Conservation (phyloP, 208 protist genomes). For the Acanthamoeba castellanii region DNA sequence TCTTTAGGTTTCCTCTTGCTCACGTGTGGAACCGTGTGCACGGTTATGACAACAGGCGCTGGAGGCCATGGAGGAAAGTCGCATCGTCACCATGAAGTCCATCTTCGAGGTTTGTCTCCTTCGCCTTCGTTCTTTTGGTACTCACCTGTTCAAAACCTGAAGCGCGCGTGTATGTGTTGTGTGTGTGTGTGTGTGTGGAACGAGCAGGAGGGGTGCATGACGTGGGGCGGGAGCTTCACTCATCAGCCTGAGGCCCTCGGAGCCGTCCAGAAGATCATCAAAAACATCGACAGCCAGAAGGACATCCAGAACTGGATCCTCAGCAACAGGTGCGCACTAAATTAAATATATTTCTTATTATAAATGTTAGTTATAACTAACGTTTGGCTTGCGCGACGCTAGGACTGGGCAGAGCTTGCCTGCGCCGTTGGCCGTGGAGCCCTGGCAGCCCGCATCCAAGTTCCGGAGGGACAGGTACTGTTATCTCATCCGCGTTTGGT, state of each 20-base stretch:
- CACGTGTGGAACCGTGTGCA: not conserved
- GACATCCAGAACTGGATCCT: conserved; percentile 35
- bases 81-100: conserved; percentile 41
- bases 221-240: conserved; percentile 21
- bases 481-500: too few species aligned
- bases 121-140: not conserved
- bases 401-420: conserved; percentile 14
- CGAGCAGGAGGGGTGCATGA: conserved; percentile 1
- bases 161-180: too few species aligned
- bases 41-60: not conserved
- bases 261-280: conserved; percentile 38
- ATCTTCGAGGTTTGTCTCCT: not conserved
- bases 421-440: not conserved
- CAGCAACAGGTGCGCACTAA: not conserved
- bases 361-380: not conserved
- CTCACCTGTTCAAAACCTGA: not conserved
- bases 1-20: not conserved
- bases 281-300: conserved; percentile 24
- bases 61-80: conserved; percentile 27
- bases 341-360: not conserved
- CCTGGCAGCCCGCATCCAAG: conserved; percentile 33
- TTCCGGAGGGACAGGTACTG: not conserved
- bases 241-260: conserved; percentile 19
- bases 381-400: not conserved
- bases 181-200: not conserved